A percentile compares a stretch with the other conserved stretches of the same genome.
These are phyloP conservation scores for Trebouxia sp. DNA, from an alignment of 139 green algal genomes.

Conservation along the genomic window DNA sequence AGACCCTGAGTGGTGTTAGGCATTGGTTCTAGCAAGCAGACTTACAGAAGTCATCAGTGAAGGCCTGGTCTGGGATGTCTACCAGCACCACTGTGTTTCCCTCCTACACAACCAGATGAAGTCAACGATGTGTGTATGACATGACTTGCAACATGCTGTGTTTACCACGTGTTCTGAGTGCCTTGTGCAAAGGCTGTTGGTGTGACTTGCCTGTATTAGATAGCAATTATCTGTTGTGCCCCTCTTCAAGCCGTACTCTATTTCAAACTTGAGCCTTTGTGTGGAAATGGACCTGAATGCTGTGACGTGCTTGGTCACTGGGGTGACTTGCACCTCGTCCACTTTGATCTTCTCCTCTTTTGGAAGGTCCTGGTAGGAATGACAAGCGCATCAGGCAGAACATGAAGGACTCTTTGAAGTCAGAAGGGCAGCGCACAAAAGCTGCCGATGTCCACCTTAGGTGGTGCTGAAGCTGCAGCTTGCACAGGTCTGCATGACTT, in stretches of 20 bases:
- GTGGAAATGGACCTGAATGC: conserved; percentile 28
- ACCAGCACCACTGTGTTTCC: conserved; percentile 52
- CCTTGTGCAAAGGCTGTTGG: no score
- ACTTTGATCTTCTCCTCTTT: conserved; percentile 15
- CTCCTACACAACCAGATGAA: conserved; percentile 36
- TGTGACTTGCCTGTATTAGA: conserved; percentile 60
- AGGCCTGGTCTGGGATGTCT: conserved; percentile 82
- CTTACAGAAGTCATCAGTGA: conserved; percentile 64
- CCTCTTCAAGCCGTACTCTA: conserved; percentile 72
- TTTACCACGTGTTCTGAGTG: neutral
- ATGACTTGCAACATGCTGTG: neutral
- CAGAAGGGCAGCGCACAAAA: no score
- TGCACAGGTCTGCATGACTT: neutral
- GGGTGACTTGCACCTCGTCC: conserved; percentile 17
- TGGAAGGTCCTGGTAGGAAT: conserved; percentile 14
- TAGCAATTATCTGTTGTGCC: conserved; percentile 94
- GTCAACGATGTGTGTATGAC: neutral
- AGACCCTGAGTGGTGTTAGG: no score
- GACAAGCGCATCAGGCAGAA: no score
- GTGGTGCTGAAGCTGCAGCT: conserved; percentile 12
- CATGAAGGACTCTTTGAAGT: no score
- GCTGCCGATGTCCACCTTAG: neutral
- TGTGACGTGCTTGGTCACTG: conserved; percentile 16
- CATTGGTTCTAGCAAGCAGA: neutral
- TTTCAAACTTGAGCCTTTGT: conserved; percentile 34